Evolutionary conservation across 148 eudicot genomes (phyloP).

Genomic region (Rhododendron henanense): DNA sequence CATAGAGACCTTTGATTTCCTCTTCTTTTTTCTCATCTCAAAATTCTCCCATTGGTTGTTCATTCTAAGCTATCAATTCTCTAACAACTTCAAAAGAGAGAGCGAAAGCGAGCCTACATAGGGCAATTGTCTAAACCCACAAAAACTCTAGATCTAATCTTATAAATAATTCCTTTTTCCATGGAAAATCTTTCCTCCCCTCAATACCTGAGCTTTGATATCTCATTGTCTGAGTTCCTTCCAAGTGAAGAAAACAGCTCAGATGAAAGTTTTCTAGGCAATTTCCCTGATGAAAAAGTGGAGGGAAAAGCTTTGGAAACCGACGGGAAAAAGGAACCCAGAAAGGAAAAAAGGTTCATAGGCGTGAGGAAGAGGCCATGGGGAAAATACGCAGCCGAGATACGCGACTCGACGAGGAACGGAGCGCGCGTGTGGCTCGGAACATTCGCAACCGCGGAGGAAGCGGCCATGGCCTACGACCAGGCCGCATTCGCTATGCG

Average conservation of each 20-base stretch:
- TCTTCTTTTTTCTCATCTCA: background rate
- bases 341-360: background rate
- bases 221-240: background rate
- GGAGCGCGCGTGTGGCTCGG: conserved; percentile 22
- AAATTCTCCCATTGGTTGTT: background rate
- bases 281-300: background rate
- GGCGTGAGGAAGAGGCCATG: conserved; percentile 22
- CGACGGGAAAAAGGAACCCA: background rate
- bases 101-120: too few species aligned
- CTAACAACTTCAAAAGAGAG: background rate
- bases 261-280: background rate
- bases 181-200: background rate
- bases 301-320: background rate
- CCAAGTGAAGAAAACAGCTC: background rate
- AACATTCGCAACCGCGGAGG: conserved; percentile 12
- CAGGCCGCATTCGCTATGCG: conserved; percentile 17
- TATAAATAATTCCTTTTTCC: background rate
- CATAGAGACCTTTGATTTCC: background rate
- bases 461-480: conserved; percentile 21
- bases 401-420: conserved; percentile 13
- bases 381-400: conserved; percentile 20
- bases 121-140: too few species aligned
- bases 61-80: background rate
- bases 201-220: background rate
- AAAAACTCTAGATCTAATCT: background rate